These are phyloP conservation scores for Heimioporus punctisporus DNA, from an alignment of 1,284 basidiomycete species.

Conservation along the genomic window DNA sequence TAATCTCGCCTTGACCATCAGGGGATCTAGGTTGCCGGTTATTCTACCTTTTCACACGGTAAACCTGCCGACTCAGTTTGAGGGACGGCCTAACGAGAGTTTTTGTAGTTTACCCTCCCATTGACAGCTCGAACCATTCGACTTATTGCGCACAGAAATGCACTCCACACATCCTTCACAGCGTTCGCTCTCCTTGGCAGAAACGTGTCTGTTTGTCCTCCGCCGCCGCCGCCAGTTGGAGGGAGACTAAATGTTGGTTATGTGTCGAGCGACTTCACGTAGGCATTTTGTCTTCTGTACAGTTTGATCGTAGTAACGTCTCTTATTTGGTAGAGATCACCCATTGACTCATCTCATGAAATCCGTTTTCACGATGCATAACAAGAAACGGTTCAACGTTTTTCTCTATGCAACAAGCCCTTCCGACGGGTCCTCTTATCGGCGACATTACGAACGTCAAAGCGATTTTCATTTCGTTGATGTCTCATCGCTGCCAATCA, in stretches of 20 bases:
- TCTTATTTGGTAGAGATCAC: constrained; percentile 44
- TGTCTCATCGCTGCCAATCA: constrained; percentile 48
- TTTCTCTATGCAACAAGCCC: constrained; percentile 58
- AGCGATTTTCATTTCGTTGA: constrained; percentile 49
- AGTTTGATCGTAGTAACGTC: neutral
- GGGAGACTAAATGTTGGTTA: constrained; percentile 59
- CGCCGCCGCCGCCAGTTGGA: constrained; percentile 49
- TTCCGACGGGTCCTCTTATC: constrained; percentile 54
- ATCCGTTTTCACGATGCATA: constrained; percentile 58
- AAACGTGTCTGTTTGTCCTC: constrained; percentile 27
- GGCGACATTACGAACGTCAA: constrained; percentile 52
- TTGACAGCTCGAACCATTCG: constrained; percentile 51
- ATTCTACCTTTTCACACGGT: constrained; percentile 64
- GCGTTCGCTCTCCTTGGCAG: constrained; percentile 42
- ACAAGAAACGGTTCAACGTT: constrained; percentile 47
- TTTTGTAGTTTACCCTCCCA: constrained; percentile 54
- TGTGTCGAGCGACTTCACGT: constrained; percentile 61
- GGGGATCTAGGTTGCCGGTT: constrained; percentile 47
- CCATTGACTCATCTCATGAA: constrained; percentile 67
- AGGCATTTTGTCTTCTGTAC: constrained; percentile 9
- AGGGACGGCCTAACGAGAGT: neutral
- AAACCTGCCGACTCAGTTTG: constrained; percentile 8
- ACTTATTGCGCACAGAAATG: constrained; percentile 60
- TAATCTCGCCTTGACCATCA: constrained; percentile 35
- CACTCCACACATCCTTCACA: constrained; percentile 53